Evolutionary conservation across 345 rosid species (phyloP), one percentile per base, ranked within the genome.

Genomic region (Populus deltoides): DNA sequence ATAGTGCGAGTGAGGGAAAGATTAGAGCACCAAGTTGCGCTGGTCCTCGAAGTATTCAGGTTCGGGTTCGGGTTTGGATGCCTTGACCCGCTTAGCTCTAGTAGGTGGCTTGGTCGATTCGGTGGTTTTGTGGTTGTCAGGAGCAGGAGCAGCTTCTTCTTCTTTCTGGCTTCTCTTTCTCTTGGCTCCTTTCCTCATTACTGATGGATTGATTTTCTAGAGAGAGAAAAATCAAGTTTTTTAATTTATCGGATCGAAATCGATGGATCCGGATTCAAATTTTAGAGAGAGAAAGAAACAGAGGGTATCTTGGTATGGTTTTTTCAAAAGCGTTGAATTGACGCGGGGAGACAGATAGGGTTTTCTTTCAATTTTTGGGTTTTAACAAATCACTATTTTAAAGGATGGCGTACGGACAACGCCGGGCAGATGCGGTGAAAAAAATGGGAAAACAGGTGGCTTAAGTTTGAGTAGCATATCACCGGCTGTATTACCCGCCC

Each of bases 31-130:
- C 92, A 97, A 78, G 88, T 90, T 92, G 17, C 98, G 97, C 81
- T 87, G 71, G 1, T 94, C 98, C 78, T 97, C 94, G 66, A 94
- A 87, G 87, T 86, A 97, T 87, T 92, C 91, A 47, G 94, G 92
- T 76, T 92, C 93, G 53, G 86, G 65, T 24, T 87, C 82, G 3
- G 90, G 89, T 75, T 86, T 91, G 61, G 87, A 75, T 29, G 78
- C 85, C 87, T 85, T 87, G 22, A 80, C 76, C 24, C 88, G 86
- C 85, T 92, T 91, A 81, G 93, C 88, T 70, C 79, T 81, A 25
- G 89, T 39, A 57, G 84, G 38, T 61, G 31, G 72, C 47, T 68
- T 72, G 20, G 77, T 29, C 11, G 62, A 3, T 24, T n/a, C 39
- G 31, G 12, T 49, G 70, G 73, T 31, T 51, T 38, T 53, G 31